Percentiles rank a stretch among this genome's conserved stretches.
phyloP scores from a whole-genome alignment of 805 yeast genomes.

The Hanseniaspora singularis region DNA sequence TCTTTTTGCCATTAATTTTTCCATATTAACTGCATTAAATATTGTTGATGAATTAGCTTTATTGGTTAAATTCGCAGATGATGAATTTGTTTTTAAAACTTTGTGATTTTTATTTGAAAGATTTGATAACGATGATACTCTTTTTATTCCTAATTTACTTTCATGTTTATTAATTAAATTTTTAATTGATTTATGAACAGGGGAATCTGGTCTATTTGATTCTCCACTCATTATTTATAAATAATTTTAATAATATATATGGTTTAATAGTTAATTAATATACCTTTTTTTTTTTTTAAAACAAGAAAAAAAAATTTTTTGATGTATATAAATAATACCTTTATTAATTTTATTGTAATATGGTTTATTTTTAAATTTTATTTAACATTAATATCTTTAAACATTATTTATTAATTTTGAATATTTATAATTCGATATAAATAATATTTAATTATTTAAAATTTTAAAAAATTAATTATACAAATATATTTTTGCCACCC shows the following conservation, averaged over 20 bases:
- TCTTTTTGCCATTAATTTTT: slow-evolving; percentile 24
- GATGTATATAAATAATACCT: too few species aligned
- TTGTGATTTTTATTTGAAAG: not conserved
- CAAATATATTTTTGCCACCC: too few species aligned
- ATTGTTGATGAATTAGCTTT: not conserved
- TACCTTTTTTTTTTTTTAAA: not conserved
- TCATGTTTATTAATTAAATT: slow-evolving; percentile 1
- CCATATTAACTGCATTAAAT: slow-evolving; percentile 22
- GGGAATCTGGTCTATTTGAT: not conserved
- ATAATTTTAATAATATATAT: too few species aligned
- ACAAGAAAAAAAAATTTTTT: not conserved
- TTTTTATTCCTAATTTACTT: not conserved
- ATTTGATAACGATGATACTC: not conserved
- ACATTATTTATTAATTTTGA: too few species aligned
- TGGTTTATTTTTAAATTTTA: too few species aligned
- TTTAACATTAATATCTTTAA: too few species aligned
- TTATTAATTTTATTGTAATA: too few species aligned
- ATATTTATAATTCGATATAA: too few species aligned
- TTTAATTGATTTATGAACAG: slow-evolving; percentile 3
- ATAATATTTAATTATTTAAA: too few species aligned
- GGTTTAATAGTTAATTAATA: not conserved
- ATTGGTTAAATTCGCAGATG: not conserved
- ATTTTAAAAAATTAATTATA: too few species aligned
- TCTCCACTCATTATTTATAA: slow-evolving; percentile 1
- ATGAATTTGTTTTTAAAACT: not conserved